A percentile compares a stretch with the other conserved stretches of the same genome.
Conservation (phyloP, 768 basidiomycete genomes). For the Nidularia sp. region DNA sequence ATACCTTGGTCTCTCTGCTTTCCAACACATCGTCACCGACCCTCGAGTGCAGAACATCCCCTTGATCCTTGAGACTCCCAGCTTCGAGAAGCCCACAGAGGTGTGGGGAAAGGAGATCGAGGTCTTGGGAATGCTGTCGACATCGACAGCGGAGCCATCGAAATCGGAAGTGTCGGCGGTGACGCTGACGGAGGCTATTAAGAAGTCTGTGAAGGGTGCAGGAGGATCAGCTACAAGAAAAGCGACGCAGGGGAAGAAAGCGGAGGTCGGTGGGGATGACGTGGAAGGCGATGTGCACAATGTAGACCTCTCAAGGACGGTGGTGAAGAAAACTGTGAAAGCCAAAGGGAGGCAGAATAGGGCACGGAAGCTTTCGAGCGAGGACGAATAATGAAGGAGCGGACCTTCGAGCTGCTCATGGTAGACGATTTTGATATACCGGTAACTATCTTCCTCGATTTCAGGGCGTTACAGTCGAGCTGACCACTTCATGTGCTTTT, state of each 20-base stretch:
- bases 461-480: no score
- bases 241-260: slow-evolving; percentile 13
- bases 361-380: no score
- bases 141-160: not conserved
- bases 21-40: slow-evolving; percentile 66
- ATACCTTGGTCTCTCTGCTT: slow-evolving; percentile 57
- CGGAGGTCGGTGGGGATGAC: slow-evolving; percentile 11
- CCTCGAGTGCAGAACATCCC: slow-evolving; percentile 66
- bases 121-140: slow-evolving; percentile 45
- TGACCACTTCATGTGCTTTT: no score
- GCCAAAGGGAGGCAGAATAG: no score
- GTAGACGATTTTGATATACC: no score
- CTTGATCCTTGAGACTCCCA: slow-evolving; percentile 80
- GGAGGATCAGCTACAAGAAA: not conserved
- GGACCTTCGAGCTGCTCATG: no score
- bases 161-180: not conserved
- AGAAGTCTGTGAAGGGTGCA: slow-evolving; percentile 10
- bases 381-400: no score
- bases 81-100: slow-evolving; percentile 52
- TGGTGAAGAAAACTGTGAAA: no score
- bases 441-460: no score
- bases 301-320: not conserved
- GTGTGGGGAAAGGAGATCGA: slow-evolving; percentile 76
- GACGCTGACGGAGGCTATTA: slow-evolving; percentile 8
- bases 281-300: slow-evolving; percentile 11